phyloP scores from a whole-genome alignment of 768 basidiomycete species.

The Xerocomellus dryophilus region DNA sequence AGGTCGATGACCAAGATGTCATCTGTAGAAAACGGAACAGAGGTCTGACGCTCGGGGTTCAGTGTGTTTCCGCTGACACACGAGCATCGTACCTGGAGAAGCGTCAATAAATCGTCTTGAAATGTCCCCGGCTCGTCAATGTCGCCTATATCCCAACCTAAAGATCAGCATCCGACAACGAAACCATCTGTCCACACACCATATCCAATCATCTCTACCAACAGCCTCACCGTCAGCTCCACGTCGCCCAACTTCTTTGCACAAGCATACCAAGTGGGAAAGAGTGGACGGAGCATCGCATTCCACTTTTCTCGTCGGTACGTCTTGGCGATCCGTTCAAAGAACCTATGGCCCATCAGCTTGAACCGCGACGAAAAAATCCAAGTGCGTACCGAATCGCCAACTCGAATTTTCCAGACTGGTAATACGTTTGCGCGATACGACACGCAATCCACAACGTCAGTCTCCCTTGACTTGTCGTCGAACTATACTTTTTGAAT shows the following conservation, averaged over 20 bases:
- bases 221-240: slow-evolving; percentile 68
- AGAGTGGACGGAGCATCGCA: slow-evolving; percentile 66
- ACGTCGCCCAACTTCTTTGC: slow-evolving; percentile 75
- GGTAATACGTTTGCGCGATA: slow-evolving; percentile 84
- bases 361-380: neutral
- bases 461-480: slow-evolving; percentile 65
- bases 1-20: slow-evolving; percentile 60
- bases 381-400: slow-evolving; percentile 64
- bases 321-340: slow-evolving; percentile 86
- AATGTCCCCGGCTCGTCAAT: slow-evolving; percentile 48
- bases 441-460: slow-evolving; percentile 89
- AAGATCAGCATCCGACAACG: neutral
- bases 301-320: slow-evolving; percentile 87
- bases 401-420: slow-evolving; percentile 79
- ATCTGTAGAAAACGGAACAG: slow-evolving; percentile 59
- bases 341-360: slow-evolving; percentile 55
- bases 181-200: slow-evolving; percentile 41
- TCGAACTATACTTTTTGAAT: slow-evolving; percentile 72
- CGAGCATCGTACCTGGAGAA: slow-evolving; percentile 56
- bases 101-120: slow-evolving; percentile 69
- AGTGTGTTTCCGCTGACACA: neutral
- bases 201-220: slow-evolving; percentile 80
- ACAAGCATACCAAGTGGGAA: slow-evolving; percentile 80
- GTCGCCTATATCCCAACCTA: slow-evolving; percentile 34
- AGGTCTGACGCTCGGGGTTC: slow-evolving; percentile 48